Base-by-base conservation (phyloP, 176 grass and related monocot species). In the Ensete glaucum region DNA sequence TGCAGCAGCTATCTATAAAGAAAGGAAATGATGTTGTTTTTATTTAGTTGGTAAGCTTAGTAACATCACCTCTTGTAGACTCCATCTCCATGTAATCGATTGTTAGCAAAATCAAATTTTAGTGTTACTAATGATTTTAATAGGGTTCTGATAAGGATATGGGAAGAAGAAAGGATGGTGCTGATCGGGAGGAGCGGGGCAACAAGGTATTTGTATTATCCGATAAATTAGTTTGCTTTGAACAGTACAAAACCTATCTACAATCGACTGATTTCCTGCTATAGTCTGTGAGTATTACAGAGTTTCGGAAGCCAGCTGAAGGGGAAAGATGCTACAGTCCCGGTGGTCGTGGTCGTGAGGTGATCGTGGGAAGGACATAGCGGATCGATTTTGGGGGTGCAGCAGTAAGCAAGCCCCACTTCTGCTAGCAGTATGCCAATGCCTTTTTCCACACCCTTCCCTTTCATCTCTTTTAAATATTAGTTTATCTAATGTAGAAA, bases 1-100 rank as follows among this genome's bases (percentile, higher is more conserved):
- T 78, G 76, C 49, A 78, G 76, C 76, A 55, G 24, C 62, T 78
- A 8, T 67, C 64, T 29, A 7, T 12, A 22, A 67, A 67, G 26
- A 67, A 67, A 43, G 26, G 11, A 67, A 67, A 67, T 67, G 64
- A 67, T 67, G 64, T 48, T 14, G 5, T 67, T 34, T 68, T 68
- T 29, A 25, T 43, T 68, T 48, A 68, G 34, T 68, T 48, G 65
- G 65, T 68, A 68, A 43, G 2, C 25, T 27, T 8, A 62, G 15
- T 7, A 17, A 62, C 17, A 7, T 62, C 2, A 8, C 20, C 20
- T 19, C 16, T 17, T 57, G 57, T 8, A 1, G 57, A 0, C 20
- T 15, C 20, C 13, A 62, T 21, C 20, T 43, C 34, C 4, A 43
- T 43, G 34, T 43, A 43, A 43, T 43, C 5, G 34, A 43, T 62